Conservation (phyloP, 2,329 filamentous ascomycete genomes). For the Fusarium praegraminearum region DNA sequence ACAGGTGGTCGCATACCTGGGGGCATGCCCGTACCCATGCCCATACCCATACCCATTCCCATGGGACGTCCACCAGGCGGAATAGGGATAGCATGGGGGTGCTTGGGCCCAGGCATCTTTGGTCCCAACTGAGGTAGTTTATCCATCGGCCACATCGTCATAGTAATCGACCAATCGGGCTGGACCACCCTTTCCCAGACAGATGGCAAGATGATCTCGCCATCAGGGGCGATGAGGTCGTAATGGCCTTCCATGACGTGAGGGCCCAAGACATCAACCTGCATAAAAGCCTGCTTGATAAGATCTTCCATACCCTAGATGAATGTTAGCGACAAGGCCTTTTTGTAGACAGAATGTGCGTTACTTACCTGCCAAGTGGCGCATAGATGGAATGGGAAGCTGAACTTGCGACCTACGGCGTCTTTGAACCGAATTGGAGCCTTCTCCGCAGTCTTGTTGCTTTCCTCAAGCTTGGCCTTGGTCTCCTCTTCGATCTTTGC, state of each 20-base stretch:
- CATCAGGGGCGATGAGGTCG: constrained; percentile 81
- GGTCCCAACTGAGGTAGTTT: constrained; percentile 51
- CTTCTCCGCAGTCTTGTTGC: constrained; percentile 69
- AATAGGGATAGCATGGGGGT: constrained; percentile 24
- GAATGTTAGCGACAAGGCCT: constrained; percentile 40
- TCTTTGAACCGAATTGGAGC: constrained; percentile 90
- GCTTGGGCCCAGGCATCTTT: constrained; percentile 39
- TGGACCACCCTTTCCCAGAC: constrained; percentile 86
- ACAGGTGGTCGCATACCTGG: constrained; percentile 29
- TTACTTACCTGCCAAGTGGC: constrained; percentile 81
- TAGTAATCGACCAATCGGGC: constrained; percentile 71
- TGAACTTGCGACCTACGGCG: constrained; percentile 90
- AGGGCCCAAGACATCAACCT: constrained; percentile 80
- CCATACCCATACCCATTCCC: background rate
- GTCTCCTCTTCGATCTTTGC: constrained; percentile 68
- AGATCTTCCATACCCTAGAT: constrained; percentile 84
- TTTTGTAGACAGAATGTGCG: background rate
- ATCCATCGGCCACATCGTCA: constrained; percentile 71
- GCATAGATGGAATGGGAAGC: constrained; percentile 88
- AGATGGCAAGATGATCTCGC: constrained; percentile 81
- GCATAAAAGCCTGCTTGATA: constrained; percentile 85
- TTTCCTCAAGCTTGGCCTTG: constrained; percentile 62
- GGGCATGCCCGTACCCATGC: background rate
- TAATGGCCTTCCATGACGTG: constrained; percentile 84
- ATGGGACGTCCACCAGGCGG: constrained; percentile 4